These are phyloP conservation scores for Eucalyptus curtisii DNA, from an alignment of 345 rosid genomes.

Conservation along the genomic window DNA sequence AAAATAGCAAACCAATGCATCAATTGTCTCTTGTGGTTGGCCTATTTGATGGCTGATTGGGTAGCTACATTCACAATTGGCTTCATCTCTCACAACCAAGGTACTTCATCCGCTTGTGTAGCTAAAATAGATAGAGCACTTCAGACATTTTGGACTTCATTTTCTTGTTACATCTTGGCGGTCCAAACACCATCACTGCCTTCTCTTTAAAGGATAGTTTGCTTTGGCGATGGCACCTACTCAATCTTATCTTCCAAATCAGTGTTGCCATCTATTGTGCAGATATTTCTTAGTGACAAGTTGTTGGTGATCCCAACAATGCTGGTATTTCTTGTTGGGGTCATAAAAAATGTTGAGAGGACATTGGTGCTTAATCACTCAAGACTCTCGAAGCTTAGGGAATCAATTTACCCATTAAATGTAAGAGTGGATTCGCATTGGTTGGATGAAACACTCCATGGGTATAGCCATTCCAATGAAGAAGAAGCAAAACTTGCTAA, in stretches of 20 bases:
- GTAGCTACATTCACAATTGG: background rate
- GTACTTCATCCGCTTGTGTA: accelerated
- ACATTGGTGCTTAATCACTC: background rate
- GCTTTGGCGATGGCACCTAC: background rate
- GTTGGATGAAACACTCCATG: no score
- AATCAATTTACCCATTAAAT: background rate
- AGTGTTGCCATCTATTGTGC: background rate
- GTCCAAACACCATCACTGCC: accelerated
- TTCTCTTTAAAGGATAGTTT: background rate
- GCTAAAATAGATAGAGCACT: background rate
- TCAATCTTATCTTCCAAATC: no score
- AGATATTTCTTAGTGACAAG: background rate
- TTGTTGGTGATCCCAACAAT: background rate
- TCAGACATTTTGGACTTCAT: background rate
- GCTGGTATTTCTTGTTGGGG: background rate
- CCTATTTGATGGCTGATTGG: background rate
- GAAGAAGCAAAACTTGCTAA: background rate
- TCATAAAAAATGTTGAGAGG: no score
- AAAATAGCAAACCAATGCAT: no score
- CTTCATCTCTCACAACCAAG: background rate
- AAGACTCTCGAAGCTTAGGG: background rate
- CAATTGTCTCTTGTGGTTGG: background rate
- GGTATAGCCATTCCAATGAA: background rate
- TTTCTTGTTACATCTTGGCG: background rate
- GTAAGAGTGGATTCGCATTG: no score